Base-by-base conservation (phyloP, 129 eudicot species). In the Flaveria linearis region DNA sequence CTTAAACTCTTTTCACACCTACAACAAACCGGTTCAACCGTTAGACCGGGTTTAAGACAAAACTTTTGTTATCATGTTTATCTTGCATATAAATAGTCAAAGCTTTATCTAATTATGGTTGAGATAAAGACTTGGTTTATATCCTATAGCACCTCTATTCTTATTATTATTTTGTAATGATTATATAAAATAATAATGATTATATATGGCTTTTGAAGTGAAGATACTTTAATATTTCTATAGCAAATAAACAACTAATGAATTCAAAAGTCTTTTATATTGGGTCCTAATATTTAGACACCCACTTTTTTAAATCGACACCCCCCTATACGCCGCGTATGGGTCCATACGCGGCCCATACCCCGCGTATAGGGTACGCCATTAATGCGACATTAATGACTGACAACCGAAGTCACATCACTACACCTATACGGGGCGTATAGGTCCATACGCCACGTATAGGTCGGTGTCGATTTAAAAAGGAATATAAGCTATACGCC, bases 1-100 rank as follows among this genome's bases (percentile, higher is more conserved):
- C 71, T 49, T 47, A 55, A 16, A 12, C 13, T 3, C 46, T 15
- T 47, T 78, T 78, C 82, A 69, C 76, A 70, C 82, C 9, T 56
- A 26, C 22, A 15, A 23, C 41, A 61, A 61, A 11, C 67, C 67
- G 42, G 67, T 61, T 61, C 42, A 16, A 61, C 67, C 67, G 67
- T 13, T 61, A 61, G 67, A 28, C 67, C 67, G 67, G 67, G 5
- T 25, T 61, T 52, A n/a, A 7, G 10, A 9, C 60, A 52, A 52
- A 52, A 2, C 67, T 3, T 36, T 36, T 26, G 64, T 57, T 20
- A 20, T 22, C 7, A 0, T 9, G n/a, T 26, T 58, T 57, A 22
- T 13, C 26, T 10, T 26, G 2, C 1, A 60, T 60, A 11, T 25
- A 60, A 60, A 61, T 26, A 9, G 25, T 55, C 25, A 55, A 55